These are phyloP conservation scores for Citrus glauca DNA, from an alignment of 345 rosid species.

Conservation along the genomic window DNA sequence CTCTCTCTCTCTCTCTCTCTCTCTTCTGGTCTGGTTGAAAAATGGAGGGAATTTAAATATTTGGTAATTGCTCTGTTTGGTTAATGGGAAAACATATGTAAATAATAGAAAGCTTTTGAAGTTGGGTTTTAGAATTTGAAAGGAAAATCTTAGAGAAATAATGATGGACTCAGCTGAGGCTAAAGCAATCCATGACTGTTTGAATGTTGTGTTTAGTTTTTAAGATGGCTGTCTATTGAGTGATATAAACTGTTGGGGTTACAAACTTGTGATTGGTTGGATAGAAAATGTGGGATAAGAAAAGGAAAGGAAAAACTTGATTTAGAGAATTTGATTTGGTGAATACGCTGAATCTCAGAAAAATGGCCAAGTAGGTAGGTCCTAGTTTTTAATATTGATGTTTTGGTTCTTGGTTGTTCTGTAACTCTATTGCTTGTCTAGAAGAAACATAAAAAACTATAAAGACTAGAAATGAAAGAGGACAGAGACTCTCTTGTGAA, in stretches of 20 bases:
- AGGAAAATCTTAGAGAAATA: background rate
- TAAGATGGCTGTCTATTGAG: background rate
- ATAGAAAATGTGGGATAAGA: background rate
- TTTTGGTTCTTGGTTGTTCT: background rate
- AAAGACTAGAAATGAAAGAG: too few species aligned
- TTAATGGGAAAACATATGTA: background rate
- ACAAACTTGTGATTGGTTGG: background rate
- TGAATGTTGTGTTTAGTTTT: background rate
- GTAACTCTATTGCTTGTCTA: background rate
- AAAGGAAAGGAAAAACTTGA: background rate
- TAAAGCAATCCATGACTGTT: background rate
- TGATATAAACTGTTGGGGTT: background rate
- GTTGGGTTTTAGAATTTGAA: background rate
- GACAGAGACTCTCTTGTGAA: background rate
- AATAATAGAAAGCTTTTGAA: background rate
- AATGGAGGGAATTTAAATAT: background rate
- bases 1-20: background rate
- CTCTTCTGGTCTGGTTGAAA: background rate
- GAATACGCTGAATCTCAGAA: background rate
- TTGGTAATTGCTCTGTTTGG: background rate
- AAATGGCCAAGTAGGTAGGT: background rate
- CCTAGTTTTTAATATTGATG: background rate
- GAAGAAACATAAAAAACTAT: background rate
- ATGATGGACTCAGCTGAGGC: background rate
- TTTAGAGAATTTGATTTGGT: background rate